Evolutionary conservation across 306 rosid genomes (phyloP), one percentile per base, ranked within the genome.

Genomic region (Cicer yamashitae): DNA sequence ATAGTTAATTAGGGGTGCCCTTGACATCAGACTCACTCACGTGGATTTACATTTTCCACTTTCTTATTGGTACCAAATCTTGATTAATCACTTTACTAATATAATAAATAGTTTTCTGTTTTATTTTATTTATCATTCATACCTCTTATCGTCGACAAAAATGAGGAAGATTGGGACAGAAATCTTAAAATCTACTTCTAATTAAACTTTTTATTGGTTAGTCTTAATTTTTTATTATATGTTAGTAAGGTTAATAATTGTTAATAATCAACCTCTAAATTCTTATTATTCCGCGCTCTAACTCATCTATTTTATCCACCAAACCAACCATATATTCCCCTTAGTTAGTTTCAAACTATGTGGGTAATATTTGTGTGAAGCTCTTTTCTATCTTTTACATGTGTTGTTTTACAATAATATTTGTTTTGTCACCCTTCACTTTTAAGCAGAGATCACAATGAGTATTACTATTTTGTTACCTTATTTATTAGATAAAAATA

Each of bases 21-120:
- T 86, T 85, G 84, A 89, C 93, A 82, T 84, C 85, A 87, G 86
- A 84, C 94, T 89, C 92, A 88, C 82, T 93, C 98, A 91, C 98
- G 89, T 88, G 98, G 83, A 83, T 15, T 61, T 62, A 4, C 34
- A 38, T 3, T 67, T 25, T 37, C 13, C 6, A 11, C 15, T 48
- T 34, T 71, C 88, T 86, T 76, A 37, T 86, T 76, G n/a, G 67
- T 88, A 82, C 76, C 84, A 68, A 53, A 69, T 45, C 79, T 81
- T 74, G 11, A 46, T 60, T 76, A 50, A 79, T 78, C 30, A 52
- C 72, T 53, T 71, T 53, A 25, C 45, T 62, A 18, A 57, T 61
- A 30, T 30, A 30, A 30, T 4, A 30, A 30, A 30, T 37, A 5
- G 15, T 25, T 64, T 64, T 17, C 2, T n/a, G n/a, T 39, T 56